Evolutionary conservation across 148 eudicot species (phyloP).

Genomic region (Limonium bicolor): DNA sequence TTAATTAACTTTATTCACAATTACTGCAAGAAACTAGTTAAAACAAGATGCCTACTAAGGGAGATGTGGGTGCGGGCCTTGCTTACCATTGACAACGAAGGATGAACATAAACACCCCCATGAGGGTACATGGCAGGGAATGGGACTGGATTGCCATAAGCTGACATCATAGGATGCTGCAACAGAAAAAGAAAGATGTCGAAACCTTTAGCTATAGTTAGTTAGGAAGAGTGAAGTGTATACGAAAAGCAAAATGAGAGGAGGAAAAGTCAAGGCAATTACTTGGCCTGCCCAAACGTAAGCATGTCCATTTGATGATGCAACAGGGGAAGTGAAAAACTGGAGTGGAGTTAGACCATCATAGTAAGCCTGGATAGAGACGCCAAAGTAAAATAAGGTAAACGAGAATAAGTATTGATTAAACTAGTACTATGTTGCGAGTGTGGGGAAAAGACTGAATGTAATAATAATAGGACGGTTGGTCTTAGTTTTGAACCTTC

Average conservation of each 20-base stretch:
- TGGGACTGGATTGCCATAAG: constrained; percentile 85
- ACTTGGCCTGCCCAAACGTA: constrained; percentile 86
- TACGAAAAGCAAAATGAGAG: constrained; percentile 1
- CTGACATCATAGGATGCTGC: constrained; percentile 62
- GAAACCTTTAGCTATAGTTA: background rate
- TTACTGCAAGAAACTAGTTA: background rate
- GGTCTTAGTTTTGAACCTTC: constrained; percentile 37
- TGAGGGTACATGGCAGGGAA: constrained; percentile 81
- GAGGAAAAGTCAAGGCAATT: constrained; percentile 3
- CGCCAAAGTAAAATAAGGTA: background rate
- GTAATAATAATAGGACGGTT: background rate
- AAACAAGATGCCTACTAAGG: background rate
- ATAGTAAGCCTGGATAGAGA: constrained; percentile 48
- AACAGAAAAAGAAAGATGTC: constrained; percentile 2
- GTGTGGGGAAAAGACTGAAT: background rate
- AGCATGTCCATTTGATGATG: constrained; percentile 69
- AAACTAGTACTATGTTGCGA: too few species aligned
- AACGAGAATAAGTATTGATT: background rate
- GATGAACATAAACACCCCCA: constrained; percentile 68
- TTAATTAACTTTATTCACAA: background rate
- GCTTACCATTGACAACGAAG: constrained; percentile 58
- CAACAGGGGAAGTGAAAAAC: constrained; percentile 58
- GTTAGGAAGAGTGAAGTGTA: background rate
- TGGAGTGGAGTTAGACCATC: constrained; percentile 54
- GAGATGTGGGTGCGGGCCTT: too few species aligned